Evolutionary conservation across 495 filamentous ascomycete species (phyloP).

Genomic region (Podospora sp.): DNA sequence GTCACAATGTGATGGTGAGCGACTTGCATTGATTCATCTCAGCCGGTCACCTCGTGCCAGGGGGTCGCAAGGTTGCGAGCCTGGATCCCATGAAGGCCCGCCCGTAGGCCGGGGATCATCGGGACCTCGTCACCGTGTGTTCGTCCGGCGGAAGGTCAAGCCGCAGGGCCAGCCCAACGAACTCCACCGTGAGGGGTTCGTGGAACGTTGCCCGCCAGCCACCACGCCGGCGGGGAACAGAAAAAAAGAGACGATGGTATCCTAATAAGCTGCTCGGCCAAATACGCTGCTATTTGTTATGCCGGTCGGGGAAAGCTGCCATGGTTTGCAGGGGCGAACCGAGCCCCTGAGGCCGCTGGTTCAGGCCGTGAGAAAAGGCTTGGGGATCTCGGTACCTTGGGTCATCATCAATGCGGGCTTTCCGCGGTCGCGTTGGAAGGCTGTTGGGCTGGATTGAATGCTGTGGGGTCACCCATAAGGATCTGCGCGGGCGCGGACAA

Average conservation of each 20-base stretch:
- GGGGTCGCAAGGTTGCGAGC: background rate
- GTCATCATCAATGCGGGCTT: conserved; percentile 3
- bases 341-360: no score
- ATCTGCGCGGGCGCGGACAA: background rate
- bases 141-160: background rate
- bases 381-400: conserved; percentile 6
- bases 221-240: background rate
- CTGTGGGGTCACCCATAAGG: conserved; percentile 12
- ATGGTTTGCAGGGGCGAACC: conserved; percentile 1
- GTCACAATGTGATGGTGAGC: conserved; percentile 21
- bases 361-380: conserved; percentile 9
- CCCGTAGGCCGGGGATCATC: background rate
- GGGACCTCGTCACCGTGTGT: background rate
- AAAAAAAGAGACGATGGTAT: background rate
- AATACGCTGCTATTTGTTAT: conserved; percentile 11
- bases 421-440: background rate
- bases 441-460: background rate
- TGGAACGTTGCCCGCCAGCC: background rate
- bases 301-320: conserved; percentile 3
- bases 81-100: background rate
- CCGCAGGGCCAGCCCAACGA: background rate
- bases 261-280: background rate
- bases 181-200: background rate
- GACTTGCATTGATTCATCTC: conserved; percentile 22
- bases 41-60: background rate